A percentile compares a stretch with the other conserved stretches of the same genome.
phyloP scores from a whole-genome alignment of 257 asterid species.

The Solanum rostratum region DNA sequence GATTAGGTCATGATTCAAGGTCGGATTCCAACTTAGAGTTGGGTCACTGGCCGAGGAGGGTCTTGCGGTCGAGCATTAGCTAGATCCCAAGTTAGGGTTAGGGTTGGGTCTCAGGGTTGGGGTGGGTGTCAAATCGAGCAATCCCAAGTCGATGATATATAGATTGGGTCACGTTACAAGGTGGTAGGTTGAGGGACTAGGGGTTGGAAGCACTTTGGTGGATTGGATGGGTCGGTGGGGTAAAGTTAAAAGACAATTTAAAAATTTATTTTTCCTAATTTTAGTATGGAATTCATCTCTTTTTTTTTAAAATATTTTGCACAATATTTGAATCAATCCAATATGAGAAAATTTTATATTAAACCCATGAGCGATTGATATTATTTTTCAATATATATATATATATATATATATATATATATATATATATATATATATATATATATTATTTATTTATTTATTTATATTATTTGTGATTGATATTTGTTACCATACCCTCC shows the following conservation, averaged over 20 bases:
- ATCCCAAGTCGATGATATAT: too few species aligned
- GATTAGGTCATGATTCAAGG: neutral
- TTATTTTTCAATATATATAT: too few species aligned
- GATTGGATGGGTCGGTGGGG: neutral
- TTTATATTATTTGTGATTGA: neutral
- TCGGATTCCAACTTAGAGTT: too few species aligned
- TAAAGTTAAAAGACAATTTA: neutral
- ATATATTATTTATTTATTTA: neutral
- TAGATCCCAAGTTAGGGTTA: neutral
- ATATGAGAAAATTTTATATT: neutral
- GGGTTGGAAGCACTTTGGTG: neutral
- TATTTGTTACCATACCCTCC: neutral
- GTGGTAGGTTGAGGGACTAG: neutral
- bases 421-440: too few species aligned
- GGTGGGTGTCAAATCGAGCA: neutral
- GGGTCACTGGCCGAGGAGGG: neutral
- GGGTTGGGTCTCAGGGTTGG: neutral
- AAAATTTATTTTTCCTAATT: neutral
- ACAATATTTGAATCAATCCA: neutral
- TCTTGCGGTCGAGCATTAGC: neutral
- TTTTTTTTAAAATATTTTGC: neutral
- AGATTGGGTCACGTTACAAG: neutral
- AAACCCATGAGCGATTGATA: neutral
- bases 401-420: too few species aligned
- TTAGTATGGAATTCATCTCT: neutral